Evolutionary conservation across 2,329 filamentous ascomycete species (phyloP), one percentile per base, ranked within the genome.

Genomic region (Aureobasidium sp.): DNA sequence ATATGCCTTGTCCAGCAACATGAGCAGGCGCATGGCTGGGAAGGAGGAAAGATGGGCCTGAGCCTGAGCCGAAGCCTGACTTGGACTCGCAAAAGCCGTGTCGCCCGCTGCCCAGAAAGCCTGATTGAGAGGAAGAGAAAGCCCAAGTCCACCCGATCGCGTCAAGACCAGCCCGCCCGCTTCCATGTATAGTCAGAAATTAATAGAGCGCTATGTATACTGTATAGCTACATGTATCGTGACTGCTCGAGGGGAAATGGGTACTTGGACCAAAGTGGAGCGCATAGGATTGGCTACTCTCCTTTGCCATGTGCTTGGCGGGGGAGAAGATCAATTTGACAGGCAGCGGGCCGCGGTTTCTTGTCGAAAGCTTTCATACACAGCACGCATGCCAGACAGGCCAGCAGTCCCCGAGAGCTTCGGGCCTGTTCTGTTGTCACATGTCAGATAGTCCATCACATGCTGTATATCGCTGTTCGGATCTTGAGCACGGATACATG

Each of bases 1-100:
- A n/a, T 48, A 63, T 36, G 59, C 26, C 39, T 48, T 52, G 62
- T 63, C 55, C 47, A 63, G 62, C 62, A 63, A 55, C 62, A 63
- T 63, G 46, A 55, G 32, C 36, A 63, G 47, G 39, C 62, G 53
- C 62, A 63, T 60, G 46, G 32, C 47, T 32, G 20, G 9, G 24
- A 60, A 17, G 17, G 60, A 60, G 34, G 46, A 51, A 48, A 44
- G 44, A 48, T 17, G n/a, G n/a, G 36, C 13, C 43, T 10, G 53
- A 34, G 29, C 46, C 15, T 48, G 46, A 15, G 34, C 34, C 34
- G 34, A 37, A 13, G 34, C 34, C 34, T 37, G 34, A 37, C 34
- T 37, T 13, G 26, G 26, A n/a, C 41, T 37, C 39, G 59, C 47
- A 61, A 51, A 52, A 61, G 47, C 29, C 26, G 27, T 53, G 36